Conservation (phyloP, 106 monocot species). For the Phalaenopsis equestris region DNA sequence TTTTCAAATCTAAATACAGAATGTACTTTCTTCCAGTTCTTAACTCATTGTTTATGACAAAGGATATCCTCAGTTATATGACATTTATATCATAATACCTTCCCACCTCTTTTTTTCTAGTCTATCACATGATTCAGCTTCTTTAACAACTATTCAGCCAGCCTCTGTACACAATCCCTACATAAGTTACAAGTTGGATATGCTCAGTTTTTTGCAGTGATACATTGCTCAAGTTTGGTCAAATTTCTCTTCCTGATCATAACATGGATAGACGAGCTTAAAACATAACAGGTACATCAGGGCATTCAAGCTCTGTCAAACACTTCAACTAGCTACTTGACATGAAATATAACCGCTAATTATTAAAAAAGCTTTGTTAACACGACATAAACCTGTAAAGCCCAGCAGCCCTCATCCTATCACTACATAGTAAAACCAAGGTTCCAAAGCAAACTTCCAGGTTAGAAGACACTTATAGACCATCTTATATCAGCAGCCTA, state of each 20-base stretch:
- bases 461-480: slow-evolving; percentile 1
- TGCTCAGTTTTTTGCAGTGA: not conserved
- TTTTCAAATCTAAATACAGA: not conserved
- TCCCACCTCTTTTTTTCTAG: not conserved
- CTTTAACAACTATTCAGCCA: not conserved
- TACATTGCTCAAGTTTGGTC: too few species aligned
- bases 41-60: not conserved
- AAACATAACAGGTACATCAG: not conserved
- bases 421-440: not conserved
- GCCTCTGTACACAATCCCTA: not conserved
- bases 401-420: not conserved
- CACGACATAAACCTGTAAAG: not conserved
- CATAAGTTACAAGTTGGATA: not conserved
- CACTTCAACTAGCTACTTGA: not conserved
- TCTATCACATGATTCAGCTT: not conserved
- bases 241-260: not conserved
- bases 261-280: not conserved
- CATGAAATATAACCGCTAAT: not conserved
- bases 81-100: not conserved
- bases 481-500: not conserved
- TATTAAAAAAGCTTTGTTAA: not conserved
- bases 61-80: not conserved
- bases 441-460: not conserved
- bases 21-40: not conserved
- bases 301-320: not conserved